Conservation (phyloP, 768 basidiomycete genomes). For the Floccularia luteovirens region DNA sequence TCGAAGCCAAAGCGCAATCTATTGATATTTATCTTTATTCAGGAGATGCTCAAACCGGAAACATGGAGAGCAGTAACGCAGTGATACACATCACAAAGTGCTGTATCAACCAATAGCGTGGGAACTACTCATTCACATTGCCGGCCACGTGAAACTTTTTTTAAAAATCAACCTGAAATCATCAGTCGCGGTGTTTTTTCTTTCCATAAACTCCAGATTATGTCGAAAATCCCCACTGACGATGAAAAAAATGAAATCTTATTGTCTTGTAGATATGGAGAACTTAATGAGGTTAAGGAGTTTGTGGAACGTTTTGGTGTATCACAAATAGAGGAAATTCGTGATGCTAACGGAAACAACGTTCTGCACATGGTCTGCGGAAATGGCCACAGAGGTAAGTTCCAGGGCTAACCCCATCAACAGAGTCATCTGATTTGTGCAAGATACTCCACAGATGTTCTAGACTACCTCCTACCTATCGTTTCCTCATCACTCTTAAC, state of each 20-base stretch:
- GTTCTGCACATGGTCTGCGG: conserved; percentile 82
- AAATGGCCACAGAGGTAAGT: conserved; percentile 82
- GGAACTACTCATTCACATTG: no score
- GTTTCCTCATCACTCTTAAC: conserved; percentile 47
- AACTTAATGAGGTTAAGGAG: conserved; percentile 65
- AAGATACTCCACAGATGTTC: conserved; percentile 56
- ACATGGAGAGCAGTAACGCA: no score
- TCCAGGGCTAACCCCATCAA: conserved; percentile 1
- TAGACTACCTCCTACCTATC: conserved; percentile 66
- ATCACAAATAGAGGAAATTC: conserved; percentile 32
- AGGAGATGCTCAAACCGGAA: no score
- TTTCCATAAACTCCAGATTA: no score
- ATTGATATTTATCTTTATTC: no score
- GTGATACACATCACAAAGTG: no score
- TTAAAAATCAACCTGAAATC: conserved; percentile 4
- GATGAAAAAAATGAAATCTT: conserved; percentile 70
- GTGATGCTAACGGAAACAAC: conserved; percentile 75
- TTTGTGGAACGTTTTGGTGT: conserved; percentile 56
- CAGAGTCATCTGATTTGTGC: conserved; percentile 29
- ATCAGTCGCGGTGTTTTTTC: no score
- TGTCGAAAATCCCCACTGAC: conserved; percentile 29
- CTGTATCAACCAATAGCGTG: no score
- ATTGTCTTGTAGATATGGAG: conserved; percentile 83
- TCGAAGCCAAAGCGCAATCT: no score
- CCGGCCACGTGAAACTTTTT: conserved; percentile 14